Percentiles rank a stretch among this genome's conserved stretches.
phyloP scores from a whole-genome alignment of 1,139 yeast species.

The Geotrichum fermentans region DNA sequence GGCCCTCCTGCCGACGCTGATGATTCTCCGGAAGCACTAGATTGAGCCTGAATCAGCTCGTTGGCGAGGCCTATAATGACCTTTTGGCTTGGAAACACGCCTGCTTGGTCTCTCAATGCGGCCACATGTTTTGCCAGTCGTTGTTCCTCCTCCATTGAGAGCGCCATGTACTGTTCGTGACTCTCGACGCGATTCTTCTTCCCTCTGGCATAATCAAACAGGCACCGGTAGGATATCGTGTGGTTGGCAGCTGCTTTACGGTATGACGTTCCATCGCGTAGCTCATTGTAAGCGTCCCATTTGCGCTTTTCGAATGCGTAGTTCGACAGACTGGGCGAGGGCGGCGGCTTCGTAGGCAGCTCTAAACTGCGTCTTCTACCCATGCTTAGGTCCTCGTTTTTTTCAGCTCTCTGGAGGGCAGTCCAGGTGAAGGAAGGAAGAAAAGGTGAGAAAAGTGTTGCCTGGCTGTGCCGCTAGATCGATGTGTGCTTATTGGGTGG shows the following conservation, averaged over 20 bases:
- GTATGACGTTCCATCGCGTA: constrained; percentile 11
- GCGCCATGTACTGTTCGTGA: constrained; percentile 16
- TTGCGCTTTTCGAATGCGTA: constrained; percentile 15
- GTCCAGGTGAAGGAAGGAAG: neutral
- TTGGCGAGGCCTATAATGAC: constrained; percentile 10
- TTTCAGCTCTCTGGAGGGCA: too few species aligned
- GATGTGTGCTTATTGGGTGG: too few species aligned
- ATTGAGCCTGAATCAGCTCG: constrained; percentile 5
- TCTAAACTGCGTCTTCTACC: constrained; percentile 13
- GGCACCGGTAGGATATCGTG: constrained; percentile 15
- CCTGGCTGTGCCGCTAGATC: neutral
- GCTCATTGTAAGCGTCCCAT: constrained; percentile 17
- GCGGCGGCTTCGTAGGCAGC: constrained; percentile 7
- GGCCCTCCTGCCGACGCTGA: neutral
- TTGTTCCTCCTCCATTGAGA: constrained; percentile 8
- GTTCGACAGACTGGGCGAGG: constrained; percentile 8
- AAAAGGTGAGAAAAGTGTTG: neutral
- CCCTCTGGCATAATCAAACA: constrained; percentile 16
- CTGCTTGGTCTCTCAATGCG: neutral
- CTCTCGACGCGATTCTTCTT: constrained; percentile 11
- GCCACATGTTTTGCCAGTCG: constrained; percentile 3
- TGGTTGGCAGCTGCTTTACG: constrained; percentile 16
- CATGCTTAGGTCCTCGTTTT: too few species aligned
- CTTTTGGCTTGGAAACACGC: constrained; percentile 12
- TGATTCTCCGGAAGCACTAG: neutral